phyloP scores from a whole-genome alignment of 202 grass and related monocot species.

The Schoenoplectus triqueter region DNA sequence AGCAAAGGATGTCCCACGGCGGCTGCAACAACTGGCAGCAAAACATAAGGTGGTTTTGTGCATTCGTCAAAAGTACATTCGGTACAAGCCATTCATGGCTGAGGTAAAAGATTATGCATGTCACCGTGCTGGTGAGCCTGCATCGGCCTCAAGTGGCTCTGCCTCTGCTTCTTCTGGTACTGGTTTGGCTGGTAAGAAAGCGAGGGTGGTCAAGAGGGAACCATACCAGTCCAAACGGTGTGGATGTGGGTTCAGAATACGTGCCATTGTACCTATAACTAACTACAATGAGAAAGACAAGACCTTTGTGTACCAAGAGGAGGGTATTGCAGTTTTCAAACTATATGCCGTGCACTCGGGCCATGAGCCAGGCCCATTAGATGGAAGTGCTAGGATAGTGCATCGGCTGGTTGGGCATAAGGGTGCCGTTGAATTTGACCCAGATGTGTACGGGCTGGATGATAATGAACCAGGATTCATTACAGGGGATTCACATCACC shows the following conservation, averaged over 20 bases:
- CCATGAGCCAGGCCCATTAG: slow-evolving; percentile 91
- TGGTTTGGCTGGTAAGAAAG: slow-evolving; percentile 58
- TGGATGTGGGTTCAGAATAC: slow-evolving; percentile 93
- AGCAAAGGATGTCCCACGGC: slow-evolving; percentile 76
- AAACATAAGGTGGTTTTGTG: slow-evolving; percentile 98
- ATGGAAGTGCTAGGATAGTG: slow-evolving; percentile 95
- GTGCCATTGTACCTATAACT: slow-evolving; percentile 92
- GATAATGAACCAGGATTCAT: slow-evolving; percentile 65
- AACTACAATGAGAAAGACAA: slow-evolving; percentile 99
- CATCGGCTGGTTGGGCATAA: slow-evolving; percentile 92
- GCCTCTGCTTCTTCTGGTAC: slow-evolving; percentile 44
- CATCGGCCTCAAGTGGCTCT: slow-evolving; percentile 49
- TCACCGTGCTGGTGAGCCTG: slow-evolving; percentile 86
- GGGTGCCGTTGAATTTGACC: slow-evolving; percentile 80
- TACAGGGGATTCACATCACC: slow-evolving; percentile 57
- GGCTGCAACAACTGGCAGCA: slow-evolving; percentile 83
- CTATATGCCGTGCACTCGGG: slow-evolving; percentile 91
- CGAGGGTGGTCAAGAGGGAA: slow-evolving; percentile 78
- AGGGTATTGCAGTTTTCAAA: slow-evolving; percentile 94
- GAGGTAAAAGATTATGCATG: slow-evolving; percentile 99
- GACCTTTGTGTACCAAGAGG: slow-evolving; percentile 93
- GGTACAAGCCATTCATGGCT: slow-evolving; percentile 97
- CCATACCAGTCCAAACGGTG: slow-evolving; percentile 97
- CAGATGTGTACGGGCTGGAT: slow-evolving; percentile 70
- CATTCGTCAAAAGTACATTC: slow-evolving; percentile 98